These are phyloP conservation scores for Erodium moschatum DNA, from an alignment of 441 rosid genomes.

Conservation along the genomic window DNA sequence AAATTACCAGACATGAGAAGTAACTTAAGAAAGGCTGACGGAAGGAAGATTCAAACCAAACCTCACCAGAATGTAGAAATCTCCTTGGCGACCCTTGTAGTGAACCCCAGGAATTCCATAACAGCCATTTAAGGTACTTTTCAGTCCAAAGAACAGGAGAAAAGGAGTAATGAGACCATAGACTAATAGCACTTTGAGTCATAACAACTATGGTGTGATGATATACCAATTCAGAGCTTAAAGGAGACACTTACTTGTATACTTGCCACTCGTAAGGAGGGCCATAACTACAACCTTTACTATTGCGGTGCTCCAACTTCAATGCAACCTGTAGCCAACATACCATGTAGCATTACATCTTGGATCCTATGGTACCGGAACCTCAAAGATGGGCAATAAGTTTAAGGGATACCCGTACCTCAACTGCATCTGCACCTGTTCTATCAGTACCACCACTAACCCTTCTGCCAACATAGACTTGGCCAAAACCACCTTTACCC, in stretches of 20 bases:
- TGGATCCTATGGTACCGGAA: background rate
- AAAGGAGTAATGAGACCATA: slow-evolving; percentile 1
- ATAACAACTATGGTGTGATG: background rate
- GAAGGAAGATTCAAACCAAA: slow-evolving; percentile 3
- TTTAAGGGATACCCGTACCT: slow-evolving; percentile 25
- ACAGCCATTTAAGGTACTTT: slow-evolving; percentile 80
- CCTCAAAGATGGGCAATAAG: slow-evolving; percentile 1
- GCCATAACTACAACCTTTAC: slow-evolving; percentile 90
- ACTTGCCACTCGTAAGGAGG: slow-evolving; percentile 98
- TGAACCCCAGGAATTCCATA: slow-evolving; percentile 92
- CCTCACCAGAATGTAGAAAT: slow-evolving; percentile 84
- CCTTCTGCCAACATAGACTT: slow-evolving; percentile 53
- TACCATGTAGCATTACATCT: slow-evolving; percentile 8
- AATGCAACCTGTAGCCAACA: slow-evolving; percentile 54
- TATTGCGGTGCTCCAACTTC: slow-evolving; percentile 80
- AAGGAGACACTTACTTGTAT: slow-evolving; percentile 54
- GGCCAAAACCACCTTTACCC: slow-evolving; percentile 65
- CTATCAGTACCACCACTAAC: slow-evolving; percentile 32
- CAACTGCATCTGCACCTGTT: slow-evolving; percentile 46
- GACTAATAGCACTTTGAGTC: background rate
- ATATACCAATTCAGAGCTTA: background rate
- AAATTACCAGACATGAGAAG: background rate
- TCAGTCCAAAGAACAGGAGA: slow-evolving; percentile 13
- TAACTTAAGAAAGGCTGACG: background rate
- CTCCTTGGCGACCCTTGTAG: slow-evolving; percentile 85